Evolutionary conservation across 2,329 filamentous ascomycete species (phyloP), one percentile per base, ranked within the genome.

Genomic region (Colletotrichum incanum): DNA sequence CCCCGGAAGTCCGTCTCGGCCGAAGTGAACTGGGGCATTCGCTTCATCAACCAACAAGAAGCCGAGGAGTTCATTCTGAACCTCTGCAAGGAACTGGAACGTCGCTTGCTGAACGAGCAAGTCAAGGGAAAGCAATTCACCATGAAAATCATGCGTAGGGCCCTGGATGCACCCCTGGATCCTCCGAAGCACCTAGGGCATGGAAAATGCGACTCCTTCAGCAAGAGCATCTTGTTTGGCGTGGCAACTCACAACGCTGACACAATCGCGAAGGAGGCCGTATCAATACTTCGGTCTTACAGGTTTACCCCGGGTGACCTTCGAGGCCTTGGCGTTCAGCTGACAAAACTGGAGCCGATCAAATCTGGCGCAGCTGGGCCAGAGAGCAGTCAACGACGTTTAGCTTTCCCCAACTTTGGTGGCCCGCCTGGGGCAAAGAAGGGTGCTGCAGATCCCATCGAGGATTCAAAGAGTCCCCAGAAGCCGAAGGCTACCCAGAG

Each of bases 11-110:
- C 96, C 0, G 94, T 99, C 0, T 98, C 96, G 2, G 96, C 96
- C 1, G 96, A 99, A 80, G 94, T 99, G 74, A 99, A 96, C 77
- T 99, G 96, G 96, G 96, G 97, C 3, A 97, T 99, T 67, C 92
- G 96, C 7, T 99, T 99, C 79, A 91, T 96, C 76, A 97, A 89
- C 72, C 94, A 98, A 78, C 88, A 90, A n/a, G 96, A 99, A 81
- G 95, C 95, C 0, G 96, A 98, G 71, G 94, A 97, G 75, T 99
- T 99, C 80, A 88, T 98, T 39, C 86, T 90, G 73, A 96, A 94
- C 75, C 85, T 99, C 0, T 96, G 94, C 78, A 92, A 92, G 67
- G 96, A 99, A 81, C 84, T 99, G 8, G 92, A 95, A 76, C 92
- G 92, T 67, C 89, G 96, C 1, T 84, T 99, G 23, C 79, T 95